Percentiles rank a stretch among this genome's conserved stretches.
phyloP scores from a whole-genome alignment of 2,329 filamentous ascomycete species.

The Volutella citrinella region DNA sequence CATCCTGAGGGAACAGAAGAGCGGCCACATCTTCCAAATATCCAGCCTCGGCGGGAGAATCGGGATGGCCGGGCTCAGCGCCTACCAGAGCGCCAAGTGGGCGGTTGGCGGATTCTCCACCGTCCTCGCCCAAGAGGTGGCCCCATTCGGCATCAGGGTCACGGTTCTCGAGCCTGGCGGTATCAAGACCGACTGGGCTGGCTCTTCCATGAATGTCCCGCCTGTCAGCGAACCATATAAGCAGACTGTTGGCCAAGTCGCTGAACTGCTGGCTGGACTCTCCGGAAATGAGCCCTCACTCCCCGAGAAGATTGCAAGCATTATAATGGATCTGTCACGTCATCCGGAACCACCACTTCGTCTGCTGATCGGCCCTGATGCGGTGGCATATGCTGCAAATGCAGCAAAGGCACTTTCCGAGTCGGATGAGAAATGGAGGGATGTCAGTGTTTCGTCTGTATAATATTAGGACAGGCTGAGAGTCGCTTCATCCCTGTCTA shows the following conservation, averaged over 20 bases:
- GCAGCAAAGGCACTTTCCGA: conserved; percentile 19
- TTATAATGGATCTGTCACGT: conserved; percentile 25
- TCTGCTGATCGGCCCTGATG: conserved; percentile 29
- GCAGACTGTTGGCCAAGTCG: conserved; percentile 31
- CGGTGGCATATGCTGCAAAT: conserved; percentile 19
- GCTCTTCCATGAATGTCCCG: conserved; percentile 22
- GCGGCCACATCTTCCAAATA: conserved; percentile 37
- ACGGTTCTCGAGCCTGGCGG: conserved; percentile 39
- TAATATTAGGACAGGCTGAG: not conserved
- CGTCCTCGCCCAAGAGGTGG: conserved; percentile 32
- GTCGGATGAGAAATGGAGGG: conserved; percentile 30
- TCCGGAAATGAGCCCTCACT: conserved; percentile 4
- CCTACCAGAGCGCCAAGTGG: conserved; percentile 39
- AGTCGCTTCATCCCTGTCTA: too few species aligned
- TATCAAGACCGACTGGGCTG: conserved; percentile 39
- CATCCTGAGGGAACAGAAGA: conserved; percentile 28
- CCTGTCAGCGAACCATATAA: conserved; percentile 33
- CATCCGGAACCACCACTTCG: conserved; percentile 28
- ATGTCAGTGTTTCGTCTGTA: conserved; percentile 6
- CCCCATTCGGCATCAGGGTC: conserved; percentile 36
- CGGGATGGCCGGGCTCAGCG: conserved; percentile 29
- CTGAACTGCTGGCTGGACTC: conserved; percentile 3
- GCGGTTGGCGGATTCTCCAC: conserved; percentile 37
- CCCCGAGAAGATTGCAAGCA: conserved; percentile 24
- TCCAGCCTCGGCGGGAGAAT: conserved; percentile 36